Evolutionary conservation across 495 filamentous ascomycete genomes (phyloP), one percentile per base, ranked within the genome.

Genomic region (Parathielavia hyrcaniae): DNA sequence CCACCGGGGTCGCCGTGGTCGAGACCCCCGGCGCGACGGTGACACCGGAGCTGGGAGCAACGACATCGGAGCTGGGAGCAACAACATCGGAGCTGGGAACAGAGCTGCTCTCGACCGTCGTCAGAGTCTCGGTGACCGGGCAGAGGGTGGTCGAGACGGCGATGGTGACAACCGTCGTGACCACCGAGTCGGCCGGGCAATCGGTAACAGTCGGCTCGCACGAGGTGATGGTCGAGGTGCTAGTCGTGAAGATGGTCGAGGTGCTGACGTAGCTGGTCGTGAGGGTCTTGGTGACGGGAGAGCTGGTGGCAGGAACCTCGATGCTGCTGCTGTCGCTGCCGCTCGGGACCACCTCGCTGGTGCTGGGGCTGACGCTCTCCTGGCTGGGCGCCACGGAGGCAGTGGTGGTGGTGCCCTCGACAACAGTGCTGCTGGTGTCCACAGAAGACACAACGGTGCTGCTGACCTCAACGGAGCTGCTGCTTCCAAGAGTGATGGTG

Each of bases 91-190:
- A 30, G 39, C 45, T 36, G 38, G 61, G 44, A 19, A 47, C 20
- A 41, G 60, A 48, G 56, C 54, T 59, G 38, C 52, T 53, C 49
- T 45, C 43, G 19, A 61, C 51, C 20, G 52, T 61, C 36, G 66
- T 73, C 34, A 62, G 50, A 47, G 75, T 77, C 71, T 73, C 71
- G 36, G 75, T 76, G 52, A 77, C 70, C 8, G 78, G 69, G 69
- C 74, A 81, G 60, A 86, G 67, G 49, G 84, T 87, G 41, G 85
- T 86, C n/a, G 79, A 83, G 45, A 86, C 63, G 30, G 82, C 71
- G 56, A 86, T 73, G 13, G 79, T 85, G 20, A 81, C 79, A 6
- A 83, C 82, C 26, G 71, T 76, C 41, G 80, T 80, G 13, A 54
- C 59, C 32, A 69, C 66, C 5, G 77, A 80, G 51, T 74, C 62